Base-by-base conservation (phyloP, 2,329 filamentous ascomycete species). In the Penicillium hordei region DNA sequence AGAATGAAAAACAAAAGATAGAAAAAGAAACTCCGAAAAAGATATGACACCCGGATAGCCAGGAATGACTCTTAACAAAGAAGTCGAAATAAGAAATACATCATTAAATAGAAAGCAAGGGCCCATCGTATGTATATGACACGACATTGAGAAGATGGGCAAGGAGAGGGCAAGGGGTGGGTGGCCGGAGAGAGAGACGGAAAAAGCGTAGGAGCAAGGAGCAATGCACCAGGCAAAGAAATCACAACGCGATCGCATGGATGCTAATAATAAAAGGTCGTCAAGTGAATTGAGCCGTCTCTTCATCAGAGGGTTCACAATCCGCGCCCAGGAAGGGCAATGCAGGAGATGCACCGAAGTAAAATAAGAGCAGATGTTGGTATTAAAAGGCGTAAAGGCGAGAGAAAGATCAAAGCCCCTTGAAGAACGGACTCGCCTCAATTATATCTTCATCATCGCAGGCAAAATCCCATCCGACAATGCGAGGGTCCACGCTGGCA, bases 391-490 rank as follows among this genome's bases (percentile, higher is more conserved):
- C 10, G 29, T 40, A 23, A 8, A 42, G 12, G 17, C 10, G 21
- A 25, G 17, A 15, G 5, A n/a, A 36, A 38, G 12, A 54, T 73
- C 58, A 78, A 52, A 77, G 62, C 4, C 72, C 66, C 52, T 82
- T 86, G 72, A 96, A 96, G 70, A 96, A 95, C 36, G 84, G 83
- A 62, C 86, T 86, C 7, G 89, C 90, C 70, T 90, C 87, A 55
- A 91, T 85, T 52, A 97, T 83, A 65, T 95, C 89, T 55, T 83
- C 76, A 64, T 99, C 93, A 5, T 86, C 89, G 65, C 92, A 91
- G 58, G 92, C 94, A 81, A 97, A 99, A 74, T 99, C 94, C 94
- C 94, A 99, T 0, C 93, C 94, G 0, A 97, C 91, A 69, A 99
- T 97, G 17, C 89, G 86, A 39, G 88, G 88, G 56, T 94, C 91